phyloP scores from a whole-genome alignment of 2,329 filamentous ascomycete species.

The Fusarium gaditjirri region DNA sequence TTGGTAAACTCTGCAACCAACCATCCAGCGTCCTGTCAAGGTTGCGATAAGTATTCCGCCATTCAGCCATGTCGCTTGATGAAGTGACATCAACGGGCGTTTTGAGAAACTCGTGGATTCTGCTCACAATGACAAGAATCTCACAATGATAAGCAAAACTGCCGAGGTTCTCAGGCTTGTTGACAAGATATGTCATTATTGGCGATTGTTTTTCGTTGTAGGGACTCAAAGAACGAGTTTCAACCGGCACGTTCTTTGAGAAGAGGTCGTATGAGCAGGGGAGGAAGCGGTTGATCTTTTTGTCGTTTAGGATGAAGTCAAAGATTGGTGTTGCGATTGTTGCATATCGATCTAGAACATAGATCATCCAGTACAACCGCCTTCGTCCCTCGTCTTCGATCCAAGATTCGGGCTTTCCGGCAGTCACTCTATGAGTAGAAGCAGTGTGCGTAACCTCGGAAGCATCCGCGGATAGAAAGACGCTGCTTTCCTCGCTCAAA shows the following conservation, averaged over 20 bases:
- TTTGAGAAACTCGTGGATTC: conserved; percentile 56
- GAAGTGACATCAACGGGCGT: conserved; percentile 54
- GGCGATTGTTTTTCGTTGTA: conserved; percentile 41
- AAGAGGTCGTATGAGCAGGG: conserved; percentile 59
- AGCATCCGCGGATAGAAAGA: conserved; percentile 49
- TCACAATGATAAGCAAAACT: conserved; percentile 59
- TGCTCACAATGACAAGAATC: conserved; percentile 55
- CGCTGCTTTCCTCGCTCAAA: conserved; percentile 53
- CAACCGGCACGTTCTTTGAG: conserved; percentile 56
- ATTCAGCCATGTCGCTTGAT: conserved; percentile 51
- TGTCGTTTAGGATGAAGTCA: conserved; percentile 56
- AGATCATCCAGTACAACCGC: conserved; percentile 58
- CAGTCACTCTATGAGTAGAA: conserved; percentile 49
- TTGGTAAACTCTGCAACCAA: conserved; percentile 56
- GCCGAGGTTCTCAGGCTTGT: conserved; percentile 55
- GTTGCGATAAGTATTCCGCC: conserved; percentile 54
- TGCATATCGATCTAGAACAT: conserved; percentile 57
- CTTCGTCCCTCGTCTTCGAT: conserved; percentile 58
- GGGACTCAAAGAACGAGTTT: conserved; percentile 50
- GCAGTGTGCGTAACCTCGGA: conserved; percentile 49
- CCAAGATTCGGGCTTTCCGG: conserved; percentile 54
- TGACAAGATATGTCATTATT: conserved; percentile 45
- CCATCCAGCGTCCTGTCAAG: conserved; percentile 54
- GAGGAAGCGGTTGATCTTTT: conserved; percentile 53
- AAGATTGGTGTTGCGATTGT: conserved; percentile 55